These are phyloP conservation scores for Sophora flavescens DNA, from an alignment of 306 rosid species.

Conservation along the genomic window DNA sequence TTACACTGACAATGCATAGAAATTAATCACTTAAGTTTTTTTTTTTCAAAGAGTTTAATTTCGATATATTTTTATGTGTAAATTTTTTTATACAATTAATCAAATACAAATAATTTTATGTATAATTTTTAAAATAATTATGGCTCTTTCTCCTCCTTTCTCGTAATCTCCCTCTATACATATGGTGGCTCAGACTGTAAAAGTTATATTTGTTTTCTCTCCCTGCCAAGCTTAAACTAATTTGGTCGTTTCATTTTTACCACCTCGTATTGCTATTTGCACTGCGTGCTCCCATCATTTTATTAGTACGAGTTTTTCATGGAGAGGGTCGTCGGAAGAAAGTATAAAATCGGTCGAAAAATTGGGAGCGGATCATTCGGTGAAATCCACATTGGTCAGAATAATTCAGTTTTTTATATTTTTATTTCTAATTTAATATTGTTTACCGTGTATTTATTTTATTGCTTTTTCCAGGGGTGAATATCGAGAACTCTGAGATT, in stretches of 20 bases:
- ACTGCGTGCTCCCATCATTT: neutral
- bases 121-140: too few relatives aligned
- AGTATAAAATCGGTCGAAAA: constrained; percentile 68
- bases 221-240: neutral
- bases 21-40: too few relatives aligned
- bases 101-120: too few relatives aligned
- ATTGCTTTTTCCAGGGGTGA: constrained; percentile 52
- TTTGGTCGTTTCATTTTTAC: constrained; percentile 14
- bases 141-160: neutral
- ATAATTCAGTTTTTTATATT: neutral
- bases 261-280: neutral
- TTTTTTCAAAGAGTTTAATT: too few relatives aligned
- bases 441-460: neutral
- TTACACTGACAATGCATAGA: too few relatives aligned
- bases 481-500: constrained; percentile 62
- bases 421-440: neutral
- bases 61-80: too few relatives aligned
- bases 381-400: constrained; percentile 67
- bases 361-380: constrained; percentile 83
- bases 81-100: too few relatives aligned
- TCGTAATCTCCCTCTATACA: too few relatives aligned
- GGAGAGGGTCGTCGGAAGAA: constrained; percentile 68
- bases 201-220: constrained; percentile 9
- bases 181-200: neutral
- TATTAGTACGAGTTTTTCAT: constrained; percentile 33